Base-by-base conservation (phyloP, 768 basidiomycete genomes). In the Clavulina sp. region DNA sequence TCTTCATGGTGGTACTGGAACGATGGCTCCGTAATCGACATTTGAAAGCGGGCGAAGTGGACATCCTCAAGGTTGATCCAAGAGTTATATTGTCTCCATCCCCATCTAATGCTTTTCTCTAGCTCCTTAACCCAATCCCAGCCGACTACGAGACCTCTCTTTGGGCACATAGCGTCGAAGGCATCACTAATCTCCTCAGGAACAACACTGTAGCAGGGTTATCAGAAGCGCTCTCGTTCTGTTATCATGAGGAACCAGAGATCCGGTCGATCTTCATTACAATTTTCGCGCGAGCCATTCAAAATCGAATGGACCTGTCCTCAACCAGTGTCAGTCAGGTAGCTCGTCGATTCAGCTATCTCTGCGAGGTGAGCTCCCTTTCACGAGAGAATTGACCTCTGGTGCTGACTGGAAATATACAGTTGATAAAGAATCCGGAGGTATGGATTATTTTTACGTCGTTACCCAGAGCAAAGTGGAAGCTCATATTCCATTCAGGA, bases 201-300 rank as follows among this genome's bases (percentile, higher is more conserved):
- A 76, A 86, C 9, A 93, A 93, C 60, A 79, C 84, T 16, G 85
- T 91, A 60, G 81, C 77, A 58, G 89, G 86, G 4, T 78, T 92
- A 61, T 89, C 88, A 62, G 85, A 92, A 62, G 88, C 83, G 59
- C 74, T 92, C 21, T 68, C 78, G 3, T 69, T 84, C 53, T 84
- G 83, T 1, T 88, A 86, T 58, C 80, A 85, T 58, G 62, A 69
- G 21, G 82, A 91, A 59, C 67, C 72, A 24, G 66, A 73, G 34
- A 79, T 81, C 58, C 75, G 86, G 13, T 71, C 75, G 6, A 85
- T 89, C 24, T 95, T 91, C 60, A 77, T 86, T 13, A 78, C 83
- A 58, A 80, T 89, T 4, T 85, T 92, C 61, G 78, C 83, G 34
- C 73, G 80, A 34, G 86, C 86, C 2, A 72, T 93, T 38, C 72